Evolutionary conservation across 208 protist genomes (phyloP), one percentile per base, ranked within the genome.

Genomic region (Leishmania guyanensis): DNA sequence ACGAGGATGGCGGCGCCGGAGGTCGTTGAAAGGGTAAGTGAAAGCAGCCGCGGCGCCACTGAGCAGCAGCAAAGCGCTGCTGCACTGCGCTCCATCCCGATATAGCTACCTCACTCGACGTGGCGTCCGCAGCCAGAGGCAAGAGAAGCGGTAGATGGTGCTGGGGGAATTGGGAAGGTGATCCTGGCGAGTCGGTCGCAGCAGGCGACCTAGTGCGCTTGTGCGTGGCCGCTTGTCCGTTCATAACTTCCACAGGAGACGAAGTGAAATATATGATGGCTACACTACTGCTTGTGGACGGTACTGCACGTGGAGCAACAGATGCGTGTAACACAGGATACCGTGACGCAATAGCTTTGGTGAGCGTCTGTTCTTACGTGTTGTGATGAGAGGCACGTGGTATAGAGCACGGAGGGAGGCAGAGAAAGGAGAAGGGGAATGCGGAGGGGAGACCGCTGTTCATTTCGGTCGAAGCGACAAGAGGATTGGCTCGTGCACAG

Each of bases 41-140:
- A 53, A 85, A 70, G 56, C 75, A 77, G 39, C 77, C 82, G 17
- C 82, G 76, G 62, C 82, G 82, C 82, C 82, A 85, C n/a, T 78
- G 82, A n/a, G 82, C 77, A 12, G 50, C 77, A 8, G 77, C 77
- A 36, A 78, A 78, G 36, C 70, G 51, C 33, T 74, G 69, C 50
- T 75, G 73, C 50, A 68, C 71, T 0, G 48, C 36, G 1, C 26
- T 39, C 82, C 76, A 81, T 46, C 16, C 5, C 9, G 50, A 48
- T 29, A 53, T 46, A 22, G 29, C 29, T 36, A 20, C n/a, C 0
- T 48, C 14, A 17, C 16, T 39, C 36, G 5, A 56, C 39, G 22
- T 48, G 26, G 29, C 54, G 51, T 43, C 43, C 46, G 56, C 74
- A 77, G 12, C 58, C 33, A 50, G 22, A 33, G 20, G 29, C 3